Base-by-base conservation (phyloP, 2,329 filamentous ascomycete genomes). In the Lasiodiplodia sp. region DNA sequence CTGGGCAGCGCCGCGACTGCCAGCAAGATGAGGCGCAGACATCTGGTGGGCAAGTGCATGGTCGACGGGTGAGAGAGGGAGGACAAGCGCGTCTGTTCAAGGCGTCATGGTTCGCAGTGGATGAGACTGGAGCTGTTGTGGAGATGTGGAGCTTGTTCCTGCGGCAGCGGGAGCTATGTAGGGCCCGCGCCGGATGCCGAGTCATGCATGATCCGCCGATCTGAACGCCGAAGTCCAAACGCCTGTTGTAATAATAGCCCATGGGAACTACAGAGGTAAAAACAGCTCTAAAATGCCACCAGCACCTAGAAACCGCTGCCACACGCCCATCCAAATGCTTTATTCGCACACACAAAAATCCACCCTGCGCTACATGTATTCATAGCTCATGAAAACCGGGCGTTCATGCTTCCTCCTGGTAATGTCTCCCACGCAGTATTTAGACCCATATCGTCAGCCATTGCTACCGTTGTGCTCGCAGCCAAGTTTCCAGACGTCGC, bases 321-420 rank as follows among this genome's bases (percentile, higher is more conserved):
- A 16, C 31, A 28, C 44, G 40, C 40, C 38, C 11, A 37, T 21
- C 8, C n/a, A 34, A 14, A 31, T 64, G 21, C 60, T 31, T 4
- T 34, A 52, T 52, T 34, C 51, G 28, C 60, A 11, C 28, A 3
- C 44, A 21, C 12, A 47, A 31, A 21, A 37, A n/a, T 38, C 25
- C 5, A 25, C 3, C 21, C 55, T 18, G 34, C 8, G 12, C 23
- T 8, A 34, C 11, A 16, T 11, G 25, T 49, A 47, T 10, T 6
- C n/a, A 21, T 25, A 11, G 25, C 16, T 21, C 55, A 70, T 23
- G 63, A 63, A 55, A 72, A 72, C 31, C 71, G 38, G 31, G 68
- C 67, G 47, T 72, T 72, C 66, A 71, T 49, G 37, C 67, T 70
- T 10, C 71, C 71, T 38, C 71, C 70, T 12, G 71, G 71, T 23